Evolutionary conservation across 2,329 filamentous ascomycete species (phyloP), one percentile per base, ranked within the genome.

Genomic region (Gnomoniopsis sp.): DNA sequence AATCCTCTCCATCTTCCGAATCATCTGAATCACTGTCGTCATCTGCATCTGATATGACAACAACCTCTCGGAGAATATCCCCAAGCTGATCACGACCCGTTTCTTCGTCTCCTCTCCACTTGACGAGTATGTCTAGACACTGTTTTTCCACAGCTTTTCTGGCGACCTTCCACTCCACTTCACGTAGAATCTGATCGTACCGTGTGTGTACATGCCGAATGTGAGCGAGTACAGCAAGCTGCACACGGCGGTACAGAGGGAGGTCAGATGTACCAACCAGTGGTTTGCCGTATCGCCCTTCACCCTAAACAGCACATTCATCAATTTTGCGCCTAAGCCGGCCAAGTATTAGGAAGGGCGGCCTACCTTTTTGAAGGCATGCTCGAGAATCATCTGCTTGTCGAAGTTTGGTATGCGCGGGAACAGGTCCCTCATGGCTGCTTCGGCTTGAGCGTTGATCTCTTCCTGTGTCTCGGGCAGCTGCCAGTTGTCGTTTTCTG

Each of bases 31-130:
- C 77, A n/a, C 54, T 57, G 44, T 75, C 79, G 66, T 85, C 82
- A n/a, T 43, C 38, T 43, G 43, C 43, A n/a, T 58, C 56, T 10
- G 83, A 85, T 48, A 88, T 86, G 65, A 88, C 81, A 55, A 88
- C 83, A 12, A 88, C 83, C 70, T 88, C 86, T 53, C 83, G 79
- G 36, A 88, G 74, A 58, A 88, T 87, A 67, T 88, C 85, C 59
- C 88, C 85, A 17, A 88, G 77, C 68, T 88, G 83, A 65, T 88
- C 85, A 51, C 85, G 82, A 26, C 86, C 86, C 19, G 81, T 88
- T 69, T 88, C 86, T 69, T 88, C 86, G 65, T 88, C 86, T 57
- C 86, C 86, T 74, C 86, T 85, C 86, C 86, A 88, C 81, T 88
- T 88, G 76, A 88, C 81, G 70, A 88, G 81, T 55, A 85, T 76